Evolutionary conservation across 495 filamentous ascomycete species (phyloP).

Genomic region (Aspergillus campestris): DNA sequence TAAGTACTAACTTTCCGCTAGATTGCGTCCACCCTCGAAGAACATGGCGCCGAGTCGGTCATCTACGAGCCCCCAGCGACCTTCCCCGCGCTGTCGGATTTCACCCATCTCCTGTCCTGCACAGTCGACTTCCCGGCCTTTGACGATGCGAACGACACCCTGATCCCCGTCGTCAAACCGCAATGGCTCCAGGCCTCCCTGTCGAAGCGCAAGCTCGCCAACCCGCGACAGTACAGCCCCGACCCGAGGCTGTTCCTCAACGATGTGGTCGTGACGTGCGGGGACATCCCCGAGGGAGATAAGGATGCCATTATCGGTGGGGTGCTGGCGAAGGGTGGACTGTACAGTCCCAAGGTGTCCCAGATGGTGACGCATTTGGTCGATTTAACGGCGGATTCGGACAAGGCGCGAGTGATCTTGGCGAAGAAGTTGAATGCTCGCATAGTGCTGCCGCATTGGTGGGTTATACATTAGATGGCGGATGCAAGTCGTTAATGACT

Average conservation of each 20-base stretch:
- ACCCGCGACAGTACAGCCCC: constrained; percentile 75
- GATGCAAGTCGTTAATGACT: neutral
- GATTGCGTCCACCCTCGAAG: constrained; percentile 32
- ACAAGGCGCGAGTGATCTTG: constrained; percentile 57
- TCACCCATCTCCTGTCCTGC: constrained; percentile 77
- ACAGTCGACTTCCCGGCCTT: constrained; percentile 87
- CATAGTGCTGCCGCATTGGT: constrained; percentile 96
- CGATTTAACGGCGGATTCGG: constrained; percentile 64
- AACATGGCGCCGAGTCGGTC: constrained; percentile 46
- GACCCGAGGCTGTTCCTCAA: constrained; percentile 88
- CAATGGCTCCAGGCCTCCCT: constrained; percentile 69
- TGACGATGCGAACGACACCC: constrained; percentile 52
- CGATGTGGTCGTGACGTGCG: constrained; percentile 65
- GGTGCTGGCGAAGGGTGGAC: constrained; percentile 80
- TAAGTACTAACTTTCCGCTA: constrained; percentile 9
- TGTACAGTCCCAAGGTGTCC: constrained; percentile 60
- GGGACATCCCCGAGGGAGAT: constrained; percentile 78
- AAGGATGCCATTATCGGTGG: constrained; percentile 88
- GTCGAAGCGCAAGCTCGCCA: constrained; percentile 58
- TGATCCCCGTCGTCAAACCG: constrained; percentile 79
- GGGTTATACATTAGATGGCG: constrained; percentile 10
- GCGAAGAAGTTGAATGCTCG: constrained; percentile 60
- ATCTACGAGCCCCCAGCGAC: constrained; percentile 36
- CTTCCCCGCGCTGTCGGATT: constrained; percentile 45
- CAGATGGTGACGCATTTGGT: constrained; percentile 81